phyloP scores from a whole-genome alignment of 1,284 basidiomycete genomes.

The Apiotrichum akiyoshidainum region DNA sequence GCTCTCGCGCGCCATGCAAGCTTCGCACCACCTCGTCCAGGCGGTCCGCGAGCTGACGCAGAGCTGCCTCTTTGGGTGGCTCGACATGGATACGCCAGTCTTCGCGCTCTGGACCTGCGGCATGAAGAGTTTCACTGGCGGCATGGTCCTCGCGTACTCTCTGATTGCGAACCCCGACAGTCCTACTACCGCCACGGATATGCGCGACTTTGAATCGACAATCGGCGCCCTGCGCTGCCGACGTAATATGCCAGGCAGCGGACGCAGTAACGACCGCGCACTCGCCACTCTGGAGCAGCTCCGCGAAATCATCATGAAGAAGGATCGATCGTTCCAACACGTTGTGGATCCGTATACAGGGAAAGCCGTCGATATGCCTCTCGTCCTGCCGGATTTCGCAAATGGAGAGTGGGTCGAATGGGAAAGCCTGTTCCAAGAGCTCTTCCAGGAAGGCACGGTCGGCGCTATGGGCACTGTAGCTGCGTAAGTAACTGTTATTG shows the following conservation, averaged over 20 bases:
- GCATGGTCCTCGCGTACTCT: conserved; percentile 7
- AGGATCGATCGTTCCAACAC: neutral
- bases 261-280: neutral
- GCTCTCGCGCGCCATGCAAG: neutral
- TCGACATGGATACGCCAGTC: conserved; percentile 3
- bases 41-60: neutral
- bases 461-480: no score
- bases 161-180: neutral
- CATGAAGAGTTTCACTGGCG: conserved; percentile 3
- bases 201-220: no score
- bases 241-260: neutral
- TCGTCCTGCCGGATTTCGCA: neutral
- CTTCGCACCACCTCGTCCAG: neutral
- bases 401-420: conserved; percentile 7
- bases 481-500: no score
- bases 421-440: conserved; percentile 8
- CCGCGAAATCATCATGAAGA: neutral
- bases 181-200: no score
- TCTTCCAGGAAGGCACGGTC: neutral
- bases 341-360: neutral
- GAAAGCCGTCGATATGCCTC: neutral
- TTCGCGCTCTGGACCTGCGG: conserved; percentile 8
- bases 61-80: conserved; percentile 1
- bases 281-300: neutral
- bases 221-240: neutral